phyloP scores from a whole-genome alignment of 176 grass and related monocot genomes.

The Secale cereale region DNA sequence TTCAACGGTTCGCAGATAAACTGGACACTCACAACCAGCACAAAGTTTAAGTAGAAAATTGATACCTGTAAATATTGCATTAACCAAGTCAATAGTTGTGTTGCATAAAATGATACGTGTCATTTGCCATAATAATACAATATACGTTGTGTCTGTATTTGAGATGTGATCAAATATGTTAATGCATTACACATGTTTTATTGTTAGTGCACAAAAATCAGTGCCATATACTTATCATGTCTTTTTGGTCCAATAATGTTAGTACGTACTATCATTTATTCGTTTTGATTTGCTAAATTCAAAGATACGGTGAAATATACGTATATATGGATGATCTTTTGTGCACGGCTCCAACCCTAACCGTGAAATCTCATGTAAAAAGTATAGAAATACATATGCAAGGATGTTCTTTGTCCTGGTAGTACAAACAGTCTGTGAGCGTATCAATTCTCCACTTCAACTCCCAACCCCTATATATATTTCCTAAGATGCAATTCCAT shows the following conservation, averaged over 20 bases:
- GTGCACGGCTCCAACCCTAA: neutral
- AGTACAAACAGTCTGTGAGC: neutral
- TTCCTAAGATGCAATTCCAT: constrained; percentile 9
- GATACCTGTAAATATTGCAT: neutral
- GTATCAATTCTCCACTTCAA: constrained; percentile 11
- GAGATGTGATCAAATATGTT: neutral
- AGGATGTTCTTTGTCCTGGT: neutral
- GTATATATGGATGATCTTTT: neutral
- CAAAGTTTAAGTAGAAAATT: neutral
- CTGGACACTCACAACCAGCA: neutral
- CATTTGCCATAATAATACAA: too few relatives aligned
- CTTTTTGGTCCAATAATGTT: neutral
- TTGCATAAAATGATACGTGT: too few relatives aligned
- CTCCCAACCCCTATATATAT: neutral
- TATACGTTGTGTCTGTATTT: neutral
- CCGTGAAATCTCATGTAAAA: neutral
- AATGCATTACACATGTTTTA: neutral
- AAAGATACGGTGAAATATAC: neutral
- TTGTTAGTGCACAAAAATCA: neutral
- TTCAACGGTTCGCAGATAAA: neutral
- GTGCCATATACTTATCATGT: neutral
- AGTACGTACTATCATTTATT: neutral
- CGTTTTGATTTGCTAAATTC: neutral
- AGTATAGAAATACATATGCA: neutral
- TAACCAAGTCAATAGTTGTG: neutral